These are phyloP conservation scores for Pseudocercospora fuligena DNA, from an alignment of 2,329 filamentous ascomycete genomes.

Conservation along the genomic window DNA sequence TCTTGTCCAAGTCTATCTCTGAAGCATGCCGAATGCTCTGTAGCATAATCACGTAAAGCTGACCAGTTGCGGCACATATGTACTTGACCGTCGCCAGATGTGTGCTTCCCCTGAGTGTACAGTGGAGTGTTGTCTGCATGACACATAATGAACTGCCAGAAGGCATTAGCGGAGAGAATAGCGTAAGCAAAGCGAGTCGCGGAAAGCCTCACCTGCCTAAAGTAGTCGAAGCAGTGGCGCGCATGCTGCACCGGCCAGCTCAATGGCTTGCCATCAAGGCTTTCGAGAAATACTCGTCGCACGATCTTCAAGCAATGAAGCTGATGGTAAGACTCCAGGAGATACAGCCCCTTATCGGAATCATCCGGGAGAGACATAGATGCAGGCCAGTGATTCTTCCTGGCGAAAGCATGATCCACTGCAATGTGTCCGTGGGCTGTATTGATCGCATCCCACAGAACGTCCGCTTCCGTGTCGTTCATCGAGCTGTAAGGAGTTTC, in stretches of 20 bases:
- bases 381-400: constrained; percentile 13
- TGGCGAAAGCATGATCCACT: constrained; percentile 15
- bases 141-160: constrained; percentile 22
- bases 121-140: constrained; percentile 25
- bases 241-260: constrained; percentile 23
- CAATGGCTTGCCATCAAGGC: constrained; percentile 7
- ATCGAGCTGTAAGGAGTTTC: constrained; percentile 22
- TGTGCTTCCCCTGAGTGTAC: constrained; percentile 20
- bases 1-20: constrained; percentile 12
- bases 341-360: constrained; percentile 19
- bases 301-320: constrained; percentile 28
- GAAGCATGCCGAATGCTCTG: constrained; percentile 25
- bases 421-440: constrained; percentile 25
- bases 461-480: constrained; percentile 18
- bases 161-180: not conserved
- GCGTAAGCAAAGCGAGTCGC: constrained; percentile 2
- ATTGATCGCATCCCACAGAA: constrained; percentile 21
- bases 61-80: constrained; percentile 27
- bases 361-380: constrained; percentile 20
- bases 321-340: constrained; percentile 27
- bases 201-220: constrained; percentile 15
- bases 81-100: constrained; percentile 23
- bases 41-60: constrained; percentile 26
- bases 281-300: constrained; percentile 18
- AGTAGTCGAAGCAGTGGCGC: constrained; percentile 27